phyloP scores from a whole-genome alignment of 1,284 basidiomycete species.

The Xerocomus minutiporus region DNA sequence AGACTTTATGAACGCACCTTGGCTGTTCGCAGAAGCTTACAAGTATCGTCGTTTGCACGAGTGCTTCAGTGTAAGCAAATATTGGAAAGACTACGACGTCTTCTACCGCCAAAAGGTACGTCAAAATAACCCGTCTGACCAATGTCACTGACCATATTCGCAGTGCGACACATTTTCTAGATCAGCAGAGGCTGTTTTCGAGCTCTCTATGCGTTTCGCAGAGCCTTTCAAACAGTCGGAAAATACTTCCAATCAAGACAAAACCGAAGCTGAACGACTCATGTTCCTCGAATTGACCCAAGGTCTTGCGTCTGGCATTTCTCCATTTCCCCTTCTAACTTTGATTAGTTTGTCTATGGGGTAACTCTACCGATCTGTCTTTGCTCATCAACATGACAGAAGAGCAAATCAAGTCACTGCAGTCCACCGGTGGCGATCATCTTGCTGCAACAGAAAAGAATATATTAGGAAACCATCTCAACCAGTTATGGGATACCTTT shows the following conservation, averaged over 20 bases:
- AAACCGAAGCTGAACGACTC: constrained; percentile 75
- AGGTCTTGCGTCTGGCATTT: constrained; percentile 37
- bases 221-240: constrained; percentile 72
- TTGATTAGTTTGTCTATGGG: constrained; percentile 81
- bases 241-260: constrained; percentile 52
- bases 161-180: constrained; percentile 96
- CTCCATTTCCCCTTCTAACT: background rate
- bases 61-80: constrained; percentile 91
- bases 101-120: constrained; percentile 87
- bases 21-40: constrained; percentile 97
- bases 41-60: constrained; percentile 96
- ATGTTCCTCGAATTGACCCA: constrained; percentile 96
- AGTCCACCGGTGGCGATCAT: constrained; percentile 93
- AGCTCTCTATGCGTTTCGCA: constrained; percentile 90
- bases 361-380: constrained; percentile 95
- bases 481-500: constrained; percentile 79
- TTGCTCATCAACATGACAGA: constrained; percentile 98
- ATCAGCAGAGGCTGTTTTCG: constrained; percentile 90
- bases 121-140: background rate
- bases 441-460: constrained; percentile 97
- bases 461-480: constrained; percentile 83
- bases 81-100: constrained; percentile 86
- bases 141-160: constrained; percentile 11
- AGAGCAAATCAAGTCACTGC: constrained; percentile 96
- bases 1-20: constrained; percentile 95